phyloP scores from a whole-genome alignment of 805 yeast species.

The Ogataea kodamae region DNA sequence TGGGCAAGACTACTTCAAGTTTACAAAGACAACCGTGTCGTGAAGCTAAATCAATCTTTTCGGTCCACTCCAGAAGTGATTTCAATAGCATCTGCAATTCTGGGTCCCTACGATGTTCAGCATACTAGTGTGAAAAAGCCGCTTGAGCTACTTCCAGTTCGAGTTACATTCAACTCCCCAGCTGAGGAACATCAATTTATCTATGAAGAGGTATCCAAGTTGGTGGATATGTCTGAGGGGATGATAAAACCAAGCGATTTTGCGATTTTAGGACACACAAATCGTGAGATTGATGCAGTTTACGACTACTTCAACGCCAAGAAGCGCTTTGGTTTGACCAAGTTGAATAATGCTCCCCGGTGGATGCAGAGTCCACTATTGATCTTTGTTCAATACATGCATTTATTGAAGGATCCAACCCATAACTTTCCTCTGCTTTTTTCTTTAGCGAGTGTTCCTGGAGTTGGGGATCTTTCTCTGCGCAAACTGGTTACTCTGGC shows the following conservation, averaged over 20 bases:
- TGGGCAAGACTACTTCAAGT: slow-evolving; percentile 21
- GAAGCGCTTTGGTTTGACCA: slow-evolving; percentile 39
- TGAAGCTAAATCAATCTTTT: slow-evolving; percentile 47
- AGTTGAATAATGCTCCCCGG: slow-evolving; percentile 43
- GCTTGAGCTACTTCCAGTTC: slow-evolving; percentile 20
- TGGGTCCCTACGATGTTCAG: slow-evolving; percentile 18
- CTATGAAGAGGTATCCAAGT: slow-evolving; percentile 40
- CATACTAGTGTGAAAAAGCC: slow-evolving; percentile 21
- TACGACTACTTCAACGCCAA: slow-evolving; percentile 36
- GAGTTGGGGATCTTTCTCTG: slow-evolving; percentile 23
- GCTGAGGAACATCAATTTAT: slow-evolving; percentile 43
- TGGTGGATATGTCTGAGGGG: slow-evolving; percentile 41
- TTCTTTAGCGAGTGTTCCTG: slow-evolving; percentile 21
- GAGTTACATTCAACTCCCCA: slow-evolving; percentile 27
- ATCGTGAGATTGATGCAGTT: slow-evolving; percentile 43
- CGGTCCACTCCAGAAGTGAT: slow-evolving; percentile 59
- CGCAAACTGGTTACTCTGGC: slow-evolving; percentile 19
- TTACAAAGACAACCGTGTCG: slow-evolving; percentile 28
- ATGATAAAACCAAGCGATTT: slow-evolving; percentile 45
- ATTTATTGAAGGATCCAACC: slow-evolving; percentile 35
- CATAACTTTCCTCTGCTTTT: slow-evolving; percentile 29
- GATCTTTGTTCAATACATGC: slow-evolving; percentile 47
- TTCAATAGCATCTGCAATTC: slow-evolving; percentile 36
- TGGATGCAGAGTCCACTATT: slow-evolving; percentile 49
- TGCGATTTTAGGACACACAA: slow-evolving; percentile 50